Base-by-base conservation (phyloP, 208 protist genomes). In the Trypanosoma rangeli region DNA sequence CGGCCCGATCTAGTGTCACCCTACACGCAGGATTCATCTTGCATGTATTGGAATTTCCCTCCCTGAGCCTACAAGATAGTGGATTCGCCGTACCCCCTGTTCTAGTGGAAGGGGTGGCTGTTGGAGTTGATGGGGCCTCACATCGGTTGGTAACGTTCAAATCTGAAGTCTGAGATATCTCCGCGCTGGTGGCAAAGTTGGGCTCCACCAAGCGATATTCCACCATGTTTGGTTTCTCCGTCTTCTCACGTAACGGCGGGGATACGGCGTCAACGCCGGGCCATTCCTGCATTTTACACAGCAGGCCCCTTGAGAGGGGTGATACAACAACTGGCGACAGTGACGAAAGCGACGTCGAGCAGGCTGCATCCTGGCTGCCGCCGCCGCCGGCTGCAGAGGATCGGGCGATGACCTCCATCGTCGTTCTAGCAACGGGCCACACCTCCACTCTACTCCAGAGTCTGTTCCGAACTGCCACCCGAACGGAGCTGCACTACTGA, bases 201-300 rank as follows among this genome's bases (percentile, higher is more conserved):
- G 31, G 22, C 13, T 64, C 42, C 5, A 26, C 24, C 49, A 37
- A 18, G 18, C 1, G 50, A 16, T 8, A 3, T 26, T 60, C 60
- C 18, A 44, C 60, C n/a, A 5, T 37, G 9, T 0, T 54, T 2
- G 68, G 68, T 37, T 52, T 55, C 31, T 35, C 31, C 31, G 68
- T 73, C 35, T 67, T 67, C 49, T 65, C 68, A 24, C 68, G 53
- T 3, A 44, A 26, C n/a, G 67, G 67, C 12, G 67, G 67, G 13
- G 67, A 72, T n/a, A 9, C 16, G 18, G n/a, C 26, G n/a, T 58
- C 54, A 35, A 58, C 13, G 26, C 54, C 8, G 24, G 28, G 22
- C 54, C 29, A 29, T 18, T 20, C 29, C 26, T 20, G 15, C 54
- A 13, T 20, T 0, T 16, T 4, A 58, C 3, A 37, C 24, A 4